Conservation (phyloP, 176 grass and related monocot species). For the Oryza meridionalis region DNA sequence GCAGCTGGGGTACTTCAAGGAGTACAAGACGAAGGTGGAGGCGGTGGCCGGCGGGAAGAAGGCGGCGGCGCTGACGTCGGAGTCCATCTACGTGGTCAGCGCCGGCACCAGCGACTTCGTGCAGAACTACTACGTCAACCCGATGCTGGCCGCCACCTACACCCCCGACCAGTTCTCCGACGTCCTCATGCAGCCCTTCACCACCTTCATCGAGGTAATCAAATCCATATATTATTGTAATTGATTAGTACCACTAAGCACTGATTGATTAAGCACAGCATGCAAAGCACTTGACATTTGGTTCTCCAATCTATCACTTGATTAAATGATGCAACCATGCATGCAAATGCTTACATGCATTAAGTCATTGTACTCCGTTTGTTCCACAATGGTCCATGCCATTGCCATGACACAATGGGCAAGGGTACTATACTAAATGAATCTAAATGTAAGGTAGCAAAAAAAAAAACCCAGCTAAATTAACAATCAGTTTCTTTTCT, state of each 20-base stretch:
- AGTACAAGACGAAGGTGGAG: constrained; percentile 69
- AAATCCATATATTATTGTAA: no score
- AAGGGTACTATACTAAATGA: no score
- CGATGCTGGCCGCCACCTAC: constrained; percentile 53
- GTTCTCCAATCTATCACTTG: not conserved
- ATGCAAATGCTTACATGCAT: not conserved
- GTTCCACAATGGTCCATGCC: not conserved
- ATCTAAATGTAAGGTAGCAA: no score
- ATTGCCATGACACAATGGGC: not conserved
- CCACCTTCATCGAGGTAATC: constrained; percentile 69
- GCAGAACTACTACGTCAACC: constrained; percentile 97
- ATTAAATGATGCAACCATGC: not conserved
- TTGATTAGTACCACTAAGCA: not conserved
- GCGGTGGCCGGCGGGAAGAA: constrained; percentile 52
- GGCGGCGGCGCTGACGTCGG: constrained; percentile 61
- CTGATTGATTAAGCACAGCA: not conserved
- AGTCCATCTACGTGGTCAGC: constrained; percentile 81
- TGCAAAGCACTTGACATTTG: not conserved
- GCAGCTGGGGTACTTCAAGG: constrained; percentile 69
- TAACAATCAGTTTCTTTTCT: not conserved
- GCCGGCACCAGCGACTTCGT: constrained; percentile 88
- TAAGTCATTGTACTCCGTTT: not conserved
- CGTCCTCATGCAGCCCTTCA: constrained; percentile 71
- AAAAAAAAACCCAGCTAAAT: not conserved
- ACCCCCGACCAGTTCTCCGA: constrained; percentile 74